Evolutionary conservation across 2,329 filamentous ascomycete species (phyloP), one percentile per base, ranked within the genome.

Genomic region (Epichloe bromicola): DNA sequence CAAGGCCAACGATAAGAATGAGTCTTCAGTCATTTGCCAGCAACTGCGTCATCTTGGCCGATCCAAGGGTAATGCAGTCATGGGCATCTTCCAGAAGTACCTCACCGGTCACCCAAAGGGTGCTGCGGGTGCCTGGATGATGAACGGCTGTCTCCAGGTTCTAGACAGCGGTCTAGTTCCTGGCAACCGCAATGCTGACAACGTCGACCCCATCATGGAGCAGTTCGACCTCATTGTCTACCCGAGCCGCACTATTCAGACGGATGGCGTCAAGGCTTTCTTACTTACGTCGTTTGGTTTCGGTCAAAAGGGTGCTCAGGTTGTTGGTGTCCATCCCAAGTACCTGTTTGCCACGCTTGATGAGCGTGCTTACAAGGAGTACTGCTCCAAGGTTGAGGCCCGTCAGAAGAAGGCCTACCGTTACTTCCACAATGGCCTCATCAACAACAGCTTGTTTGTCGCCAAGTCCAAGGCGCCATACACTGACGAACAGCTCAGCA

Each of bases 61-160:
- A 61, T 85, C 84, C 71, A 96, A 96, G 82, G 93, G 94, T 63
- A 98, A 98, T 64, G 90, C 93, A 34, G 76, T 98, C 14, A 72
- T 97, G 57, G 93, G 90, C 74, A 90, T 98, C 67, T 98, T 97
- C 86, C 93, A 98, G 73, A 98, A 98, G 73, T 97, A 94, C 70
- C 83, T 98, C 55, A 98, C 94, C 50, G 93, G 93, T 69, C 93
- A 98, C 68, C 93, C 93, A 63, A 98, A 98, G 82, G 93, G 93
- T 83, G 91, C 93, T 62, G 93, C 93, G 54, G 93, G 93, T 75
- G 93, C 91, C 46, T 98, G 93, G 90, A 98, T 98, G 93, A 83
- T 98, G 79, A 98, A 98, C 75, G 93, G 93, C 58, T 93, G 88
- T 68, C 74, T 98, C 67, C 93, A 98, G 69, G 88, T 96, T 44